A percentile compares a stretch with the other conserved stretches of the same genome.
Evolutionary conservation across 768 basidiomycete species (phyloP).

Genomic region (Mycena kentingensis): DNA sequence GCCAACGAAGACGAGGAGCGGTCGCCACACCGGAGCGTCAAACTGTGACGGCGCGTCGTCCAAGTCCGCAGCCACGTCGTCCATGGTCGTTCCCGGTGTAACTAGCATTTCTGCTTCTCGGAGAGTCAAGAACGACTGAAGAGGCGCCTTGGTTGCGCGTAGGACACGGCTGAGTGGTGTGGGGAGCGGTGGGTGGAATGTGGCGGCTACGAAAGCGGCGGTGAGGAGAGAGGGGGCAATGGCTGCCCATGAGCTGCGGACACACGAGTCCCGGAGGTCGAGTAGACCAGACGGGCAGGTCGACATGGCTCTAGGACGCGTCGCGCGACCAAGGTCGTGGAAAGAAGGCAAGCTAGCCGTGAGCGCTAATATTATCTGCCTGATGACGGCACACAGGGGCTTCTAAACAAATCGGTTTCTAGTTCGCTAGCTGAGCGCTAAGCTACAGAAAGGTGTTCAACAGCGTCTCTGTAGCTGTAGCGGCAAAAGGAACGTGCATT

Average conservation of each 20-base stretch:
- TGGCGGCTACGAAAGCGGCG: not conserved
- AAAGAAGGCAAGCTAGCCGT: too few species aligned
- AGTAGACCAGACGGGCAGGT: too few species aligned
- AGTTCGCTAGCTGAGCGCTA: too few species aligned
- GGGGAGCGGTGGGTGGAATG: not conserved
- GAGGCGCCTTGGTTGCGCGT: not conserved
- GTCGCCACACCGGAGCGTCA: not conserved
- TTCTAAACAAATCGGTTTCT: too few species aligned
- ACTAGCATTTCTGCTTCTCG: not conserved
- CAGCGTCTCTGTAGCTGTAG: too few species aligned
- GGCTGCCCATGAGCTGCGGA: not conserved
- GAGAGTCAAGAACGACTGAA: not conserved
- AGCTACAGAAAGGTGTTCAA: too few species aligned
- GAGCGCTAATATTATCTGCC: too few species aligned
- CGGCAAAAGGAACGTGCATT: too few species aligned
- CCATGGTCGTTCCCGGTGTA: not conserved
- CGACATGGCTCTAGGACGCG: too few species aligned
- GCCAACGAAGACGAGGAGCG: not conserved
- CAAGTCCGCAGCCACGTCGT: not conserved
- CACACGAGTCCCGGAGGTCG: not conserved
- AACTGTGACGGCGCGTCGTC: not conserved
- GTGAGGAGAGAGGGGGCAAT: not conserved
- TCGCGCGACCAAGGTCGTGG: too few species aligned
- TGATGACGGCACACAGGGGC: too few species aligned
- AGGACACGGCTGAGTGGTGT: not conserved